These are phyloP conservation scores for Ceratobasidium sp. DNA, from an alignment of 1,284 basidiomycete genomes.

Conservation along the genomic window DNA sequence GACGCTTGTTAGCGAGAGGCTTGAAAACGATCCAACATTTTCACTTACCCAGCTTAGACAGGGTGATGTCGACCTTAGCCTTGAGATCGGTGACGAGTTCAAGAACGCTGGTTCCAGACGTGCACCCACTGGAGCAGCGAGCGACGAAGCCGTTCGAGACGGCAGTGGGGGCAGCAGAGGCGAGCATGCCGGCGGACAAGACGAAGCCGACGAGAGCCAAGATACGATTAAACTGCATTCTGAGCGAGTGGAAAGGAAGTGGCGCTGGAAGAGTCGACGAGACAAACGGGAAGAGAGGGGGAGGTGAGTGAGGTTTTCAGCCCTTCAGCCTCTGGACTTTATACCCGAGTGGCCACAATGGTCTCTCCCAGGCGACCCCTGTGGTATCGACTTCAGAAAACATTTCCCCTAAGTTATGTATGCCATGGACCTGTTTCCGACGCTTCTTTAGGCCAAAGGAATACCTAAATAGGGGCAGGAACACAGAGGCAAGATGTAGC, in stretches of 20 bases:
- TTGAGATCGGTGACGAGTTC: not conserved
- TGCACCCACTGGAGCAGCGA: constrained; percentile 25
- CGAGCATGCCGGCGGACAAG: constrained; percentile 11
- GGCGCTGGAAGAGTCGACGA: not conserved
- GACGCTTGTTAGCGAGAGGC: not conserved
- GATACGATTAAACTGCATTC: constrained; percentile 30
- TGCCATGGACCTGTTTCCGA: too few relatives aligned
- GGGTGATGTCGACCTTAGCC: constrained; percentile 4
- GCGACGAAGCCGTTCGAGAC: constrained; percentile 3
- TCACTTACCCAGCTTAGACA: constrained; percentile 19
- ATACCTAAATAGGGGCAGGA: too few relatives aligned
- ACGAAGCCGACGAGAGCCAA: constrained; percentile 6
- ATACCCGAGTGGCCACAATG: not conserved
- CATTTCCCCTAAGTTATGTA: too few relatives aligned
- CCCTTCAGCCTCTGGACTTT: not conserved
- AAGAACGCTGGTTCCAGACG: constrained; percentile 4
- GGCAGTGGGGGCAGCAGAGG: not conserved
- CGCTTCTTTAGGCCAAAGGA: too few relatives aligned
- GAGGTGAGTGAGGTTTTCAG: not conserved
- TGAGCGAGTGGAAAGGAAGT: not conserved
- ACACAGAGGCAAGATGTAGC: too few relatives aligned
- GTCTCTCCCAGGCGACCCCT: too few relatives aligned
- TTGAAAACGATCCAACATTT: not conserved
- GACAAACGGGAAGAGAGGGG: not conserved
- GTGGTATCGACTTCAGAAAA: too few relatives aligned